Conservation (phyloP, 768 basidiomycete genomes). For the Cystoderma amianthinum region DNA sequence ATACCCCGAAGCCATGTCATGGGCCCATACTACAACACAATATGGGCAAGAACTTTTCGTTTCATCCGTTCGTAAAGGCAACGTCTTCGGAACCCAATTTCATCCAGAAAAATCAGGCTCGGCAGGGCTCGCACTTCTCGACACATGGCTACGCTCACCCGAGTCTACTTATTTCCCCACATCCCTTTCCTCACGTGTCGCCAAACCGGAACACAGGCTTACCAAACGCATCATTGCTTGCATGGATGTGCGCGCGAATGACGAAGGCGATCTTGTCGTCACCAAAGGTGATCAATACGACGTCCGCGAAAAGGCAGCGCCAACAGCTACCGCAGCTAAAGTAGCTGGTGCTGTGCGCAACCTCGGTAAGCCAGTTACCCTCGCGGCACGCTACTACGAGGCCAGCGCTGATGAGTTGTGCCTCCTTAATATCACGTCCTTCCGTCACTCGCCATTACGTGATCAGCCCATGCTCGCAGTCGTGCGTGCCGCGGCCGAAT, state of each 20-base stretch:
- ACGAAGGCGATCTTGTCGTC: constrained; percentile 93
- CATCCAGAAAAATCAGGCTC: constrained; percentile 96
- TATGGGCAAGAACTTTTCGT: constrained; percentile 94
- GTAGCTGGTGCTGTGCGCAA: constrained; percentile 84
- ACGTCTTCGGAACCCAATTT: constrained; percentile 91
- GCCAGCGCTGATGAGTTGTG: constrained; percentile 95
- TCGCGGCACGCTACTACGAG: constrained; percentile 79
- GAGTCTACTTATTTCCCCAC: constrained; percentile 28
- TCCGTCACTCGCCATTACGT: constrained; percentile 89
- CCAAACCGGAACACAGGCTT: constrained; percentile 52
- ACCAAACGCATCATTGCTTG: constrained; percentile 96
- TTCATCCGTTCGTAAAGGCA: constrained; percentile 73
- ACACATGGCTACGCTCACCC: constrained; percentile 69
- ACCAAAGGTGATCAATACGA: constrained; percentile 99
- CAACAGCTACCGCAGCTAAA: constrained; percentile 22
- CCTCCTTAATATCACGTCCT: constrained; percentile 98
- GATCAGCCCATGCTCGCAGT: constrained; percentile 99
- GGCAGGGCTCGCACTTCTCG: constrained; percentile 77
- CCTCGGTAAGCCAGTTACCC: constrained; percentile 93
- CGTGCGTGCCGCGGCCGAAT: constrained; percentile 82
- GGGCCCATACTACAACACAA: constrained; percentile 83
- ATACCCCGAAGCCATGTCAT: constrained; percentile 54
- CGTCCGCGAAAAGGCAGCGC: constrained; percentile 81
- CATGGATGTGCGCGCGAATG: constrained; percentile 96
- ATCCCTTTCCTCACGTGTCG: constrained; percentile 27